A percentile compares a stretch with the other conserved stretches of the same genome.
phyloP scores from a whole-genome alignment of 768 basidiomycete genomes.

The Suillus subluteus region DNA sequence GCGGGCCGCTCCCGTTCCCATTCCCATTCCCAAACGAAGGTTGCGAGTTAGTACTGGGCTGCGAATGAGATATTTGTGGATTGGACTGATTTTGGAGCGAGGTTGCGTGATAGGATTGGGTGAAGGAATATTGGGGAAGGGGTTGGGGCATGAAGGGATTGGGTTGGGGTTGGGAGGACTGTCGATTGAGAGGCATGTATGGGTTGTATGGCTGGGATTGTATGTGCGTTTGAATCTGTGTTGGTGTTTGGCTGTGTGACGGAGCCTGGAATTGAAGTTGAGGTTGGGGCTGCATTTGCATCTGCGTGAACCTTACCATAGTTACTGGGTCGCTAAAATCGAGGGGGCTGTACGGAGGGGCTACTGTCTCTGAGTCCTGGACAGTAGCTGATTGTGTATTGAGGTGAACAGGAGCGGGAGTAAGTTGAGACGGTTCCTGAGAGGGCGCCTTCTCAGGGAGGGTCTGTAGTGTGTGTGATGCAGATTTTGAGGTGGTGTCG shows the following conservation, averaged over 20 bases:
- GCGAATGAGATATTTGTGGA: background rate
- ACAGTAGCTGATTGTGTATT: background rate
- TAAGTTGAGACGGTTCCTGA: background rate
- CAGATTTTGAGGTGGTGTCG: background rate
- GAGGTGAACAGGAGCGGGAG: background rate
- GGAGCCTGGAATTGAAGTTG: slow-evolving; percentile 5
- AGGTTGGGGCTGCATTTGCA: slow-evolving; percentile 19
- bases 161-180: slow-evolving; percentile 9
- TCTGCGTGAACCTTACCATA: slow-evolving; percentile 28
- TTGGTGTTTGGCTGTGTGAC: slow-evolving; percentile 10
- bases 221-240: slow-evolving; percentile 7
- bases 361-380: background rate
- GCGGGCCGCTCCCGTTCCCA: slow-evolving; percentile 20
- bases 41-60: slow-evolving; percentile 18
- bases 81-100: slow-evolving; percentile 14
- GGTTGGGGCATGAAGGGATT: slow-evolving; percentile 19
- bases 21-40: slow-evolving; percentile 26
- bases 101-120: slow-evolving; percentile 9
- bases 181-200: slow-evolving; percentile 7
- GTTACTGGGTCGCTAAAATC: slow-evolving; percentile 30
- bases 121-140: slow-evolving; percentile 13
- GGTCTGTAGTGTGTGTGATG: background rate
- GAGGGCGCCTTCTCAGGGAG: background rate
- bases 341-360: slow-evolving; percentile 13
- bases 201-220: slow-evolving; percentile 10